These are phyloP conservation scores for Yamadazyma pseudoaaseri DNA, from an alignment of 1,139 yeast genomes.

Conservation along the genomic window DNA sequence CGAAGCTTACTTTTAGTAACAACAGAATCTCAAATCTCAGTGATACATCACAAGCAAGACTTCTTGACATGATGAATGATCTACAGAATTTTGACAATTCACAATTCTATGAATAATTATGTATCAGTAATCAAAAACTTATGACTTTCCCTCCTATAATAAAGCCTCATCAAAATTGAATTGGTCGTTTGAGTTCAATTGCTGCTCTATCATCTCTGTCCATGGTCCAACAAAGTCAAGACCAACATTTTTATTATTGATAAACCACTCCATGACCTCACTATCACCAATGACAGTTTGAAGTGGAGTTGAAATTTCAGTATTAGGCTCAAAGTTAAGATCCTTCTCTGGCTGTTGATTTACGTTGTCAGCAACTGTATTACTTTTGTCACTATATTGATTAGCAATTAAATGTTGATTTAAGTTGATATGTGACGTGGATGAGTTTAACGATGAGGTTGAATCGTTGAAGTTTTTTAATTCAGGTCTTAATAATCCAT, in stretches of 20 bases:
- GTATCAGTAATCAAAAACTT: too few relatives aligned
- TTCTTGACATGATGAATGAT: conserved; percentile 20
- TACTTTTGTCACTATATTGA: not conserved
- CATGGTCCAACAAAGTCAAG: conserved; percentile 86
- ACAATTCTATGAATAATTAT: not conserved
- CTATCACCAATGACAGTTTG: conserved; percentile 41
- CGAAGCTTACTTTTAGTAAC: conserved; percentile 9
- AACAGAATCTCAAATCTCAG: conserved; percentile 15
- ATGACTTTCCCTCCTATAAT: conserved; percentile 2
- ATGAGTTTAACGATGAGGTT: not conserved
- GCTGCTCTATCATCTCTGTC: conserved; percentile 81
- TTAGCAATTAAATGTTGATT: conserved; percentile 2
- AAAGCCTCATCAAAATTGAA: conserved; percentile 29
- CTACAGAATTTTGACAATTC: conserved; percentile 16
- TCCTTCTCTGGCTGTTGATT: not conserved
- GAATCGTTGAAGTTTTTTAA: not conserved
- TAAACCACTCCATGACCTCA: conserved; percentile 71
- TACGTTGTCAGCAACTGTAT: not conserved
- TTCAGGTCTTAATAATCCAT: conserved; percentile 7
- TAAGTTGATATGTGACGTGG: conserved; percentile 3
- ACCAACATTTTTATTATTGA: conserved; percentile 64
- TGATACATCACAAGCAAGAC: conserved; percentile 15
- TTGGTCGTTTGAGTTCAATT: conserved; percentile 37
- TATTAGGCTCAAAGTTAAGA: not conserved
- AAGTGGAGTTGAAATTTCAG: conserved; percentile 17